phyloP scores from a whole-genome alignment of 2,329 filamentous ascomycete species.

The Erysiphe pulchra region DNA sequence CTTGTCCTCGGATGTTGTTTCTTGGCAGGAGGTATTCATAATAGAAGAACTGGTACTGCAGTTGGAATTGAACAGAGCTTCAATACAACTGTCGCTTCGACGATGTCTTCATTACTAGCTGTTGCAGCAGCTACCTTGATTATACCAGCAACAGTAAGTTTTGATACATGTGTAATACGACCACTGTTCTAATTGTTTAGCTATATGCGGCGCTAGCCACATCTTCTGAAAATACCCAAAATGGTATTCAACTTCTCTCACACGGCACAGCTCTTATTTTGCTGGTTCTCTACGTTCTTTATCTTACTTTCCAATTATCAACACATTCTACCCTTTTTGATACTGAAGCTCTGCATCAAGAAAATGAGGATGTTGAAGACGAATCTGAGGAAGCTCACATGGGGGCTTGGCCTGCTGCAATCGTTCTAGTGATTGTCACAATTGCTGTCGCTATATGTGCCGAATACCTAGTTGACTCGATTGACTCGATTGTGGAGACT shows the following conservation, averaged over 20 bases:
- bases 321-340: constrained; percentile 53
- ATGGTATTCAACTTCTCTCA: constrained; percentile 43
- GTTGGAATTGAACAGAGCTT: constrained; percentile 40
- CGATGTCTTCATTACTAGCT: constrained; percentile 47
- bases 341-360: constrained; percentile 15
- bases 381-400: constrained; percentile 5
- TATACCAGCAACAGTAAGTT: constrained; percentile 41
- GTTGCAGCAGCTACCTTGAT: constrained; percentile 54
- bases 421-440: constrained; percentile 44
- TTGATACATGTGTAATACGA: neutral
- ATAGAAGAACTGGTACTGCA: constrained; percentile 15
- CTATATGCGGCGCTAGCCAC: constrained; percentile 39
- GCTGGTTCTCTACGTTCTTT: constrained; percentile 47
- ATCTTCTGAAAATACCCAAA: constrained; percentile 17
- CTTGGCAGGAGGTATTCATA: constrained; percentile 42
- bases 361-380: constrained; percentile 6
- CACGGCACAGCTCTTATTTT: constrained; percentile 55
- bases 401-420: constrained; percentile 6
- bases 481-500: constrained; percentile 42
- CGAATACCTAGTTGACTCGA: constrained; percentile 53
- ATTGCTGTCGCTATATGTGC: constrained; percentile 47
- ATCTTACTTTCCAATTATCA: constrained; percentile 52
- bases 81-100: constrained; percentile 52
- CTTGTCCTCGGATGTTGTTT: constrained; percentile 68
- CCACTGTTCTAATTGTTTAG: constrained; percentile 12